Evolutionary conservation across 768 basidiomycete genomes (phyloP).

Genomic region (Cystobasidium ongulense): DNA sequence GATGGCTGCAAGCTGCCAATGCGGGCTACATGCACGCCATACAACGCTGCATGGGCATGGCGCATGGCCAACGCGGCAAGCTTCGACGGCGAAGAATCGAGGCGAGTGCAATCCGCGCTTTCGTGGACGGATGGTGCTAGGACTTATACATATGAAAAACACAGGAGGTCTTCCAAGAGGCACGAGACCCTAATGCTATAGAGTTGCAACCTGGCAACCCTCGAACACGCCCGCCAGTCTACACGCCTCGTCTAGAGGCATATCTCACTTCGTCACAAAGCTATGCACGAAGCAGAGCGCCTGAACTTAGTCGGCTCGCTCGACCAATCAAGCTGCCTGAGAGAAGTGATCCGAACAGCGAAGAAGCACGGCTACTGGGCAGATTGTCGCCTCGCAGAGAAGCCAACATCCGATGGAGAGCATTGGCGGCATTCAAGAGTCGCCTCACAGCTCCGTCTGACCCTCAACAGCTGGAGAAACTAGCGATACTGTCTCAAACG

Average conservation of each 20-base stretch:
- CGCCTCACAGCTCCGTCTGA: neutral
- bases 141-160: neutral
- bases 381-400: slow-evolving; percentile 24
- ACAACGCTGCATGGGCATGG: slow-evolving; percentile 7
- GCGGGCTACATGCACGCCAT: slow-evolving; percentile 9
- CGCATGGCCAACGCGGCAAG: slow-evolving; percentile 11
- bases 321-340: slow-evolving; percentile 32
- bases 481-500: neutral
- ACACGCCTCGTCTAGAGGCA: slow-evolving; percentile 6
- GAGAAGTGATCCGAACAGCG: slow-evolving; percentile 34
- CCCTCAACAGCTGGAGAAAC: neutral
- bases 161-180: slow-evolving; percentile 1
- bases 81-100: neutral
- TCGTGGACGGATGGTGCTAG: neutral
- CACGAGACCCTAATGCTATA: neutral
- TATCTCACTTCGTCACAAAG: slow-evolving; percentile 4
- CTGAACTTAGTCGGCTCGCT: slow-evolving; percentile 15
- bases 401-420: slow-evolving; percentile 20
- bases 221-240: neutral
- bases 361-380: slow-evolving; percentile 37
- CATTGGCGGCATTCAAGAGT: neutral
- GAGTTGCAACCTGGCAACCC: neutral
- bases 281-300: slow-evolving; percentile 9
- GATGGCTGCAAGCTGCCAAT: slow-evolving; percentile 8
- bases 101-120: neutral